Evolutionary conservation across 1,139 yeast species (phyloP).

Genomic region (Yamadazyma epiphylla): DNA sequence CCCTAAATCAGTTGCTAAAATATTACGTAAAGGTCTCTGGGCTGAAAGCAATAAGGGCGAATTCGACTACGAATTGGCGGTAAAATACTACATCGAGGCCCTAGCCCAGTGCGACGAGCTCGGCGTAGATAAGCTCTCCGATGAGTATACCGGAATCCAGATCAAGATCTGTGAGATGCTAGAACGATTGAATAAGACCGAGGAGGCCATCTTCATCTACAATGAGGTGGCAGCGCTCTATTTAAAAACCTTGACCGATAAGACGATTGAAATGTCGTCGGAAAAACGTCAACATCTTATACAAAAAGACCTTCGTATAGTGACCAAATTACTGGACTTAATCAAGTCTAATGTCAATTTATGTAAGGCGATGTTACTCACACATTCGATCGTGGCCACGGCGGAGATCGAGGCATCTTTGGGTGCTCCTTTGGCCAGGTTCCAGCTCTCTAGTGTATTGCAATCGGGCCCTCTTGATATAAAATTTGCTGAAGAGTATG

Average conservation of each 20-base stretch:
- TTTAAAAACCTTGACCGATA: conserved; percentile 49
- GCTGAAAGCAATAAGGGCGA: conserved; percentile 77
- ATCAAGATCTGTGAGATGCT: conserved; percentile 85
- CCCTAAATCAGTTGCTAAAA: conserved; percentile 58
- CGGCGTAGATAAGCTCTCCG: conserved; percentile 45
- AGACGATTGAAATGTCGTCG: conserved; percentile 10
- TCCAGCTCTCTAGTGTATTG: background rate
- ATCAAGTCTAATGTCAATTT: conserved; percentile 47
- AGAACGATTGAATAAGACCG: conserved; percentile 56
- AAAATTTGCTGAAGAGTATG: conserved; percentile 72
- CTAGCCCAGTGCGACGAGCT: conserved; percentile 39
- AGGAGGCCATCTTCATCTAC: conserved; percentile 64
- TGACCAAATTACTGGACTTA: conserved; percentile 62
- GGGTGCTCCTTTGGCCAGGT: conserved; percentile 7
- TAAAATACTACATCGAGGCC: conserved; percentile 63
- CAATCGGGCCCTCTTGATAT: background rate
- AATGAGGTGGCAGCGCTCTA: conserved; percentile 65
- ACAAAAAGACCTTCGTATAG: conserved; percentile 68
- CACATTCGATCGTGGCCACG: conserved; percentile 65
- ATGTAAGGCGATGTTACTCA: conserved; percentile 56
- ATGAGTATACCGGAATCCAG: conserved; percentile 70
- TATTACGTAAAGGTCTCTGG: conserved; percentile 73
- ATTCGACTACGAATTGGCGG: conserved; percentile 60
- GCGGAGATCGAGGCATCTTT: conserved; percentile 30
- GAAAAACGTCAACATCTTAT: conserved; percentile 40